A percentile compares a stretch with the other conserved stretches of the same genome.
Conservation (phyloP, 1,139 yeast species). For the Candida mesenterica region DNA sequence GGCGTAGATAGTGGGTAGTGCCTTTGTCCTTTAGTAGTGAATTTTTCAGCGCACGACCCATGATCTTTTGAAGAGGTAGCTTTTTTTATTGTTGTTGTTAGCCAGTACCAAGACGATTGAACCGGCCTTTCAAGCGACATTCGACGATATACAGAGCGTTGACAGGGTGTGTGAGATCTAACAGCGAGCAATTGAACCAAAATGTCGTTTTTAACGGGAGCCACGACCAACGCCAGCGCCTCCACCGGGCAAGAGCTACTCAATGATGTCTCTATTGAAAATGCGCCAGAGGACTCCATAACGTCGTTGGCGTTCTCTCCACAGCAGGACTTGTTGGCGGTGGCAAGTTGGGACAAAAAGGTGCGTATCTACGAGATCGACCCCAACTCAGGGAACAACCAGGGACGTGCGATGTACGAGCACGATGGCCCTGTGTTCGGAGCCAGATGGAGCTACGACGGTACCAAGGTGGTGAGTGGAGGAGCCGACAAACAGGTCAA, state of each 20-base stretch:
- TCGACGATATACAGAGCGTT: too few species aligned
- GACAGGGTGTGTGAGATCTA: too few species aligned
- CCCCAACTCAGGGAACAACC: conserved; percentile 62
- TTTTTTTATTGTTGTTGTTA: too few species aligned
- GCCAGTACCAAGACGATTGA: too few species aligned
- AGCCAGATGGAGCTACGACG: conserved; percentile 83
- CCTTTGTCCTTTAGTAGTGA: background rate
- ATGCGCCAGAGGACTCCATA: conserved; percentile 90
- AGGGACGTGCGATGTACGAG: conserved; percentile 86
- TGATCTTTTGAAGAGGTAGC: too few species aligned
- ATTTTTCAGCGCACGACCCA: too few species aligned
- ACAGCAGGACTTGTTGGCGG: conserved; percentile 78
- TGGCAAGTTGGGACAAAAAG: conserved; percentile 93
- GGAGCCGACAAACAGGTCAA: conserved; percentile 92
- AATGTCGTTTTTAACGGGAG: conserved; percentile 31
- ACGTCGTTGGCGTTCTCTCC: conserved; percentile 91
- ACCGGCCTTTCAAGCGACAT: too few species aligned
- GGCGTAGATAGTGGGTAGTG: background rate
- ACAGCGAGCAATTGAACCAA: too few species aligned
- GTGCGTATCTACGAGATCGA: conserved; percentile 89
- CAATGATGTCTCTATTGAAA: conserved; percentile 72
- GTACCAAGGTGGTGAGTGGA: conserved; percentile 84
- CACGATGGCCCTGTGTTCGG: conserved; percentile 87
- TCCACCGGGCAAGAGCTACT: conserved; percentile 69
- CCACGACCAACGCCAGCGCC: conserved; percentile 18